These are phyloP conservation scores for Metarhizium humberi DNA, from an alignment of 2,329 filamentous ascomycete species.

Conservation along the genomic window DNA sequence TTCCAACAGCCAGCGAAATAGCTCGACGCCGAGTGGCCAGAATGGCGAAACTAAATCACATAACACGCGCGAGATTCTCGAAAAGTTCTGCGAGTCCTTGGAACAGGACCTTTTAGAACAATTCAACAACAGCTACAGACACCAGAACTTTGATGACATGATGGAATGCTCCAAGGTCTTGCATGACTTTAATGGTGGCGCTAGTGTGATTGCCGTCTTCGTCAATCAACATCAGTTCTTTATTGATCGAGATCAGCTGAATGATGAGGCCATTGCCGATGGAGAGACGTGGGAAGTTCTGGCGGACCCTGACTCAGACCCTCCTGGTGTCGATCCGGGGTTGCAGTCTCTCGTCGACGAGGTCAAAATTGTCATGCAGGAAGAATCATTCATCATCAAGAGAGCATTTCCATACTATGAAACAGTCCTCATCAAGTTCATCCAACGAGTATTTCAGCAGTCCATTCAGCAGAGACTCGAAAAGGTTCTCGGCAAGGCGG, in stretches of 20 bases:
- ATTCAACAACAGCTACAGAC: conserved; percentile 93
- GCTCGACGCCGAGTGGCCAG: conserved; percentile 39
- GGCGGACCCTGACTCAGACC: conserved; percentile 87
- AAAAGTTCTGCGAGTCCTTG: conserved; percentile 91
- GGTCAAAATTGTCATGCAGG: conserved; percentile 89
- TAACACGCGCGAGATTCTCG: conserved; percentile 80
- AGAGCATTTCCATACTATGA: conserved; percentile 94
- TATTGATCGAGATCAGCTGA: conserved; percentile 87
- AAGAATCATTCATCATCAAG: conserved; percentile 95
- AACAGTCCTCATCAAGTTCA: conserved; percentile 82
- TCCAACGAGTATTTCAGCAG: conserved; percentile 95
- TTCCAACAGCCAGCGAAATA: conserved; percentile 44
- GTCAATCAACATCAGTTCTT: conserved; percentile 99
- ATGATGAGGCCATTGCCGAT: conserved; percentile 72
- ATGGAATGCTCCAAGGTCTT: conserved; percentile 90
- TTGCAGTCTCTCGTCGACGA: conserved; percentile 89
- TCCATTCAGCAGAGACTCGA: conserved; percentile 94
- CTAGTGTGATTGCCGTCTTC: conserved; percentile 90
- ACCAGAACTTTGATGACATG: conserved; percentile 97
- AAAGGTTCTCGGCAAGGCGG: conserved; percentile 91
- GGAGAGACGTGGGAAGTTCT: conserved; percentile 79
- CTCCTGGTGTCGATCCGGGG: conserved; percentile 83
- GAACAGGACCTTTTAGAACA: conserved; percentile 93
- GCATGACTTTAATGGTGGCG: conserved; percentile 90
- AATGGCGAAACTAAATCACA: conserved; percentile 32